Percentiles rank a stretch among this genome's conserved stretches.
Conservation (phyloP, 2,329 filamentous ascomycete species). For the Cercospora sp. region DNA sequence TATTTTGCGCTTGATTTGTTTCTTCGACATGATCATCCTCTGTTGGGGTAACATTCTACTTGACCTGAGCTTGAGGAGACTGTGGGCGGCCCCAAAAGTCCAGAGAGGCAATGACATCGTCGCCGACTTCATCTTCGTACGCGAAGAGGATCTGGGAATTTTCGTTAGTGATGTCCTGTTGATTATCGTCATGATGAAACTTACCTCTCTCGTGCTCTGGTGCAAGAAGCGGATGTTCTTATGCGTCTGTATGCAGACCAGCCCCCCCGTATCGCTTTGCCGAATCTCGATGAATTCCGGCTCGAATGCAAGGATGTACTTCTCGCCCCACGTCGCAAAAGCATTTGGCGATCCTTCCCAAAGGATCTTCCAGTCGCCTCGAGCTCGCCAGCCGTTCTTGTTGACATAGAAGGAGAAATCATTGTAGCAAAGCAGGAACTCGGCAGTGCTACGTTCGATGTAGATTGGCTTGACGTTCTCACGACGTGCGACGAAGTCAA, state of each 20-base stretch:
- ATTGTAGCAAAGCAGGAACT: constrained; percentile 96
- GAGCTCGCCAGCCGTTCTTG: constrained; percentile 92
- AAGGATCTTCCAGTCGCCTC: constrained; percentile 94
- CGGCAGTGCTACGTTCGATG: constrained; percentile 93
- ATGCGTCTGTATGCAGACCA: constrained; percentile 92
- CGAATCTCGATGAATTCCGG: constrained; percentile 96
- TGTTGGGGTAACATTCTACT: constrained; percentile 14
- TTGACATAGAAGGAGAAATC: constrained; percentile 99
- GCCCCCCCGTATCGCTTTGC: constrained; percentile 86
- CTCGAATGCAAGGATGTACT: constrained; percentile 94
- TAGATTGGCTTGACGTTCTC: constrained; percentile 88
- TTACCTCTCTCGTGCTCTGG: constrained; percentile 92
- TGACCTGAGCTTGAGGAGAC: constrained; percentile 24
- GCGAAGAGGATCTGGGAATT: constrained; percentile 84
- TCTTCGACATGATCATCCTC: neutral
- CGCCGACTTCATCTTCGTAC: constrained; percentile 91
- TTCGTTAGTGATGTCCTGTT: neutral
- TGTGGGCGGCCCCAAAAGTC: constrained; percentile 76
- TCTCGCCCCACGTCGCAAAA: constrained; percentile 89
- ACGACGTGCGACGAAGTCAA: constrained; percentile 93
- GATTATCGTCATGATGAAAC: constrained; percentile 33
- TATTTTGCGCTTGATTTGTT: neutral
- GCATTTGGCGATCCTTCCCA: constrained; percentile 93
- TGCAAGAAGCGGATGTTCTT: constrained; percentile 95
- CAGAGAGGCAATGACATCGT: constrained; percentile 89